phyloP scores from a whole-genome alignment of 192 early-diverging fungal genomes.

The Coemansia sp. region DNA sequence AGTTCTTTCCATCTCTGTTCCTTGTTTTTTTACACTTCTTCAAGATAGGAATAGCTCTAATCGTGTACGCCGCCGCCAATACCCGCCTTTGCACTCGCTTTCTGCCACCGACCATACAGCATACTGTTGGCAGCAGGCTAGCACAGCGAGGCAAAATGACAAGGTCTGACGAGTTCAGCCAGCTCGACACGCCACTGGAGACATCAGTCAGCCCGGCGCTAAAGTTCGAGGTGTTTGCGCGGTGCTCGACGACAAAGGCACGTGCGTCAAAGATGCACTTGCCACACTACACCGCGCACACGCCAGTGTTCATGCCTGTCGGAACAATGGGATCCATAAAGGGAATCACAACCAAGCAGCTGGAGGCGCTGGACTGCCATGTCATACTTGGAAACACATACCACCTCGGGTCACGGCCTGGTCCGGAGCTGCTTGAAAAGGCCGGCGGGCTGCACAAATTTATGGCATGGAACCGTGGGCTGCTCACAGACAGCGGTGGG shows the following conservation, averaged over 20 bases:
- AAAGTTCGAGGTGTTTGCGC: conserved; percentile 70
- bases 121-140: conserved; percentile 1
- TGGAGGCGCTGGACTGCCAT: conserved; percentile 75
- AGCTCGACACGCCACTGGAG: conserved; percentile 38
- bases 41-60: background rate
- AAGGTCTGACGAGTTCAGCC: conserved; percentile 30
- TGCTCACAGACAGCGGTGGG: conserved; percentile 83
- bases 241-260: conserved; percentile 83
- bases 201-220: conserved; percentile 63
- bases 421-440: conserved; percentile 72
- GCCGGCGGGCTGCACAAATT: conserved; percentile 79
- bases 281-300: conserved; percentile 80
- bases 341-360: conserved; percentile 76
- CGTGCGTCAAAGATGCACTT: conserved; percentile 72
- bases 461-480: conserved; percentile 78
- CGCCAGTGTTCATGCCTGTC: conserved; percentile 90
- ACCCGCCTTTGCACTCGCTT: background rate
- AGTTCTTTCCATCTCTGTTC: too few species aligned
- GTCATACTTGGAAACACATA: conserved; percentile 90
- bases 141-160: conserved; percentile 32
- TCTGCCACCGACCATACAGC: background rate
- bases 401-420: conserved; percentile 74
- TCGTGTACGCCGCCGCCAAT: background rate
- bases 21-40: background rate
- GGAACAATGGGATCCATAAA: conserved; percentile 86